A percentile compares a stretch with the other conserved stretches of the same genome.
Conservation (phyloP, 169 alveolate species). For the Cytauxzoon felis region DNA sequence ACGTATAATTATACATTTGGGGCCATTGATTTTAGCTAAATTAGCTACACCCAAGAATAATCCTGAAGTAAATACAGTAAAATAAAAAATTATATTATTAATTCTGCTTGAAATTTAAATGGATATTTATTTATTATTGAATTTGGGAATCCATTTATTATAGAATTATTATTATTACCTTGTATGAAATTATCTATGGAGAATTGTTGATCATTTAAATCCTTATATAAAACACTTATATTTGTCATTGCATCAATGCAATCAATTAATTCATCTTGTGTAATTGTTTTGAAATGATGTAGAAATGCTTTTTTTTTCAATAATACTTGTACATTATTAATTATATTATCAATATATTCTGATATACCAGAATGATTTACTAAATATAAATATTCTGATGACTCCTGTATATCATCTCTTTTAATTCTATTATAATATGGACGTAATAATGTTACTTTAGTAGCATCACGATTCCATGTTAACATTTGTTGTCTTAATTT, state of each 20-base stretch:
- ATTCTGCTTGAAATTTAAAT: too few species aligned
- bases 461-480: slow-evolving; percentile 51
- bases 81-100: background rate
- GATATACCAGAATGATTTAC: slow-evolving; percentile 27
- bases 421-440: background rate
- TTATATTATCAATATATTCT: slow-evolving; percentile 6
- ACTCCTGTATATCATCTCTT: background rate
- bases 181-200: too few species aligned
- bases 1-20: slow-evolving; percentile 24
- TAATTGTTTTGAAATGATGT: slow-evolving; percentile 42
- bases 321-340: slow-evolving; percentile 31
- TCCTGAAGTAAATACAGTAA: background rate
- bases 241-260: slow-evolving; percentile 7
- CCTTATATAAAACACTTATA: background rate
- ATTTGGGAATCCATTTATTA: too few species aligned
- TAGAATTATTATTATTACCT: too few species aligned
- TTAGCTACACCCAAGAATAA: slow-evolving; percentile 19
- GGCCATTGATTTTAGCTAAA: slow-evolving; percentile 26
- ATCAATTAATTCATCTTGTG: slow-evolving; percentile 7
- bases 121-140: too few species aligned
- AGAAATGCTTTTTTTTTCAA: slow-evolving; percentile 41
- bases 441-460: background rate
- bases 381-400: slow-evolving; percentile 11
- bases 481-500: slow-evolving; percentile 35
- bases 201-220: too few species aligned